A percentile compares a stretch with the other conserved stretches of the same genome.
phyloP scores from a whole-genome alignment of 176 grass and related monocot genomes.

The Secale cereale region DNA sequence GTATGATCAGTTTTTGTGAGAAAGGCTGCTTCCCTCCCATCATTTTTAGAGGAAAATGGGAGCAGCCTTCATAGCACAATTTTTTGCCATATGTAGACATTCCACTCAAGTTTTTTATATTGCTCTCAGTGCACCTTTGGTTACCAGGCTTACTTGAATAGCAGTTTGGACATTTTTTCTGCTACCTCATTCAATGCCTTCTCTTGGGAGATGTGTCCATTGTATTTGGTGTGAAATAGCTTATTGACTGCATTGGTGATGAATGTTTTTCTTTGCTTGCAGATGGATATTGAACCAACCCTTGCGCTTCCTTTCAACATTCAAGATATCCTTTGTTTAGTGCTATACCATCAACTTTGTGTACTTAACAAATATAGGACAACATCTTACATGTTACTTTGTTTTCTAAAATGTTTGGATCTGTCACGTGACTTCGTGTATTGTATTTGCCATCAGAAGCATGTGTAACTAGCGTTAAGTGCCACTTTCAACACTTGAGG shows the following conservation, averaged over 20 bases:
- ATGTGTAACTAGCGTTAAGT: not conserved
- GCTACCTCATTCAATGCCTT: not conserved
- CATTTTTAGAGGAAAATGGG: not conserved
- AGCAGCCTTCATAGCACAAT: not conserved
- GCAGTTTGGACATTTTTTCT: not conserved
- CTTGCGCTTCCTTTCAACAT: conserved; percentile 75
- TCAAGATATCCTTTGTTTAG: conserved; percentile 80
- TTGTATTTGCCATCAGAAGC: not conserved
- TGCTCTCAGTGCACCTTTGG: not conserved
- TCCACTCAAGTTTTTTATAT: not conserved
- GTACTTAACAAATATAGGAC: not conserved
- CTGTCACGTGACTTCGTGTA: not conserved
- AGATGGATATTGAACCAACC: conserved; percentile 82
- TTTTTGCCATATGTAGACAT: not conserved
- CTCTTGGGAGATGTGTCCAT: not conserved
- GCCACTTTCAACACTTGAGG: not conserved
- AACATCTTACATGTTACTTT: not conserved
- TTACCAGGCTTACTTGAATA: not conserved
- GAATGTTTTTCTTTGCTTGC: conserved; percentile 33
- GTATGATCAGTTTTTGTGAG: not conserved
- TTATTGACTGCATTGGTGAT: conserved; percentile 9
- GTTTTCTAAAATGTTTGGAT: not conserved
- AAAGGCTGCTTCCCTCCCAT: not conserved
- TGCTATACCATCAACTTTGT: not conserved
- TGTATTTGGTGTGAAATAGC: conserved; percentile 9